Evolutionary conservation across 2,329 filamentous ascomycete species (phyloP).

Genomic region (Keithomyces neogunnii): DNA sequence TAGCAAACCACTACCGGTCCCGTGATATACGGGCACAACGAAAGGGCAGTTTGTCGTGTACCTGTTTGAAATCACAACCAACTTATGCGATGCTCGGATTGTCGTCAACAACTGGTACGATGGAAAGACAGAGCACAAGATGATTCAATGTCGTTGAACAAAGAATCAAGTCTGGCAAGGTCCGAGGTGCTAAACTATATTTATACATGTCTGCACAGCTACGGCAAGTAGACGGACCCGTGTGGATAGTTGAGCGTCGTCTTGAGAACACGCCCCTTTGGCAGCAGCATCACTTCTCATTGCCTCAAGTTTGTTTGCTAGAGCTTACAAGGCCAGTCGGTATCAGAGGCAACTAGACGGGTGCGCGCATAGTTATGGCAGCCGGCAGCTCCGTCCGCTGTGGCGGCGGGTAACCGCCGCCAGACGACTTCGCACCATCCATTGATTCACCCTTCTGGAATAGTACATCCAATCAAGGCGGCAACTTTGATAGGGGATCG

Average conservation of each 20-base stretch:
- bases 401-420: neutral
- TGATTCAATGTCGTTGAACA: neutral
- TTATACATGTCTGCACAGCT: neutral
- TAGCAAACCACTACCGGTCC: neutral
- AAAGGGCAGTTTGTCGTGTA: neutral
- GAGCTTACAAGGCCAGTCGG: neutral
- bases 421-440: neutral
- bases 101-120: neutral
- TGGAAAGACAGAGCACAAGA: neutral
- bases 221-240: neutral
- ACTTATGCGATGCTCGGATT: neutral
- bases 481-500: too few relatives aligned
- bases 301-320: neutral
- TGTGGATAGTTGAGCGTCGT: neutral
- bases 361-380: neutral
- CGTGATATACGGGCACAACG: neutral
- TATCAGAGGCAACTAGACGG: neutral
- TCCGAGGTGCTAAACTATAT: neutral
- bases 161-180: neutral
- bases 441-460: neutral
- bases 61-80: neutral
- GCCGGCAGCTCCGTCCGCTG: neutral
- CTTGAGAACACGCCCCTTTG: neutral
- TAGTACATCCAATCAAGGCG: neutral
- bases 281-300: neutral